Percentiles rank a stretch among this genome's conserved stretches.
Evolutionary conservation across 441 rosid species (phyloP).

Genomic region (Gossypium aridum): DNA sequence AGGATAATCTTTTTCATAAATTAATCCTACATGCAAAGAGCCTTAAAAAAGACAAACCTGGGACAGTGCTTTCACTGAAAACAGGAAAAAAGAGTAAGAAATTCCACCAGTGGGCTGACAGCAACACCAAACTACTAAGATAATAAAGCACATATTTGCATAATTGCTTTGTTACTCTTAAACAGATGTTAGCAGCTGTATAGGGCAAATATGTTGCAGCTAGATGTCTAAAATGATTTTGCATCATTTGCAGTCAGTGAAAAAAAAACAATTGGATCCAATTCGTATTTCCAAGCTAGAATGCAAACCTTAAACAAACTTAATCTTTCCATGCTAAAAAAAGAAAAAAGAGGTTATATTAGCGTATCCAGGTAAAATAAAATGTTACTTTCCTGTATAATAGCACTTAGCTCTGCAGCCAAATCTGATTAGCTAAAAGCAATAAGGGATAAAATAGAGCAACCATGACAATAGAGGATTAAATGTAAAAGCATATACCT

Average conservation of each 20-base stretch:
- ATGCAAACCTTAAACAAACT: not conserved
- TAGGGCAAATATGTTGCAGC: not conserved
- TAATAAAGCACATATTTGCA: not conserved
- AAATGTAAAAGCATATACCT: constrained; percentile 36
- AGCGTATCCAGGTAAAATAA: not conserved
- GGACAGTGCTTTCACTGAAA: not conserved
- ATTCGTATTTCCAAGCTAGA: not conserved
- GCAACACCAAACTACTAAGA: not conserved
- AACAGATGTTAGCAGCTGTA: not conserved
- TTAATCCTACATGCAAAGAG: not conserved
- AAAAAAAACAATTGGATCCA: not conserved
- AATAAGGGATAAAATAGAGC: not conserved
- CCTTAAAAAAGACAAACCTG: not conserved
- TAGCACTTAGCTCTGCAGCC: not conserved
- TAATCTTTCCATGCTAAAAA: not conserved
- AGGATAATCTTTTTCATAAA: not conserved
- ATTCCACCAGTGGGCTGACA: not conserved
- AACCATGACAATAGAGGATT: constrained; percentile 3
- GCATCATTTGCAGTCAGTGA: not conserved
- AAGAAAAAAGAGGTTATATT: not conserved
- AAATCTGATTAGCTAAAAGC: not conserved
- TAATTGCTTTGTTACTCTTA: not conserved
- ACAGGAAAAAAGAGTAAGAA: not conserved
- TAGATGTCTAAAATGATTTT: not conserved
- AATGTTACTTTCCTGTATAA: not conserved